Base-by-base conservation (phyloP, 192 early-diverging fungal genomes). In the Pilaira anomala region DNA sequence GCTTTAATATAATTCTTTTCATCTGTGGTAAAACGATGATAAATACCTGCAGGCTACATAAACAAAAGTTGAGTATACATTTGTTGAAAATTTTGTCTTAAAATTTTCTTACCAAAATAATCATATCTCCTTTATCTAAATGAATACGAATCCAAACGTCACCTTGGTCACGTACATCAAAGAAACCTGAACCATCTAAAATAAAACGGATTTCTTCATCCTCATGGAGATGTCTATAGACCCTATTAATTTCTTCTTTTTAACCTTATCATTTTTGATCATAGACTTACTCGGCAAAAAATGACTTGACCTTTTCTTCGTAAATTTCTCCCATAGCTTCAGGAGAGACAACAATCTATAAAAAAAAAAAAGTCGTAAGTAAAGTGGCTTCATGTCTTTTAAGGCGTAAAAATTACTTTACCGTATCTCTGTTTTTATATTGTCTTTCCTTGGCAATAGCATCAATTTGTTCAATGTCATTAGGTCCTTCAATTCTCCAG, bases 161-260 rank as follows among this genome's bases (percentile, higher is more conserved):
- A 1, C 62, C 45, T 21, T 55, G 70, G 66, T 84, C 83, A 44
- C 90, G 80, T 41, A 90, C 85, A 63, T 91, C 95, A 83, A 98
- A 95, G 79, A 87, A 98, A n/a, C 95, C 97, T 19, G 85, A 79
- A 14, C 97, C 97, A 14, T 90, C 93, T 40, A 93, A 58, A 54
- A 96, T 86, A 68, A 78, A 97, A 25, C 97, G 87, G 65, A 98
- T 98, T 75, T 98, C 95, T 80, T 99, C 97, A 64, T 96, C 96
- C 60, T 95, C 94, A 74, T 97, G 95, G 56, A 96, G 79, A 72
- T 98, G 94, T 60, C 84, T 85, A 56, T 29, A 42, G 69, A 39
- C 60, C 12, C 24, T 28, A 50, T 45, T 41, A 36, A 13, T 11
- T 12, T n/a, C n/a, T 41, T 48, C n/a, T 50, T 14, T 39, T 21